A percentile compares a stretch with the other conserved stretches of the same genome.
These are phyloP conservation scores for Quercus aquifolioides DNA, from an alignment of 306 rosid genomes.

Conservation along the genomic window DNA sequence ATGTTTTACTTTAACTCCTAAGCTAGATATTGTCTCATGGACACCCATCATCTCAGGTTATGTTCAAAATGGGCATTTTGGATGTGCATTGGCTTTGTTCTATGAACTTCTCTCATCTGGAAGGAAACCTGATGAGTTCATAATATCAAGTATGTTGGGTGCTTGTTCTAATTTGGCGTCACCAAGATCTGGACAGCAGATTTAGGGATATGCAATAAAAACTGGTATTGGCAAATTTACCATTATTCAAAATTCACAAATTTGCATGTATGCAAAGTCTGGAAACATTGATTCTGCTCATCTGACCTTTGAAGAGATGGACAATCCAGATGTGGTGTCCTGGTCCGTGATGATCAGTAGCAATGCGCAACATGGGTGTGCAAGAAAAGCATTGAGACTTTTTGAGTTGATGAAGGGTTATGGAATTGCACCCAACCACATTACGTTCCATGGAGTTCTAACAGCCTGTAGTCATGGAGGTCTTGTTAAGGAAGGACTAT, in stretches of 20 bases:
- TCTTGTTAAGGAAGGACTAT: constrained; percentile 47
- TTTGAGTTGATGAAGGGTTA: constrained; percentile 43
- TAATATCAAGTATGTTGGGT: constrained; percentile 42
- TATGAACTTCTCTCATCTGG: constrained; percentile 28
- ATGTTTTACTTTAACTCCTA: constrained; percentile 43
- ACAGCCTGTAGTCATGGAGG: constrained; percentile 70
- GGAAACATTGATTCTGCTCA: constrained; percentile 46
- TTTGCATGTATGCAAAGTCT: constrained; percentile 62
- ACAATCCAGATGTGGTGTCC: constrained; percentile 49
- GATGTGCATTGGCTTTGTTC: constrained; percentile 44
- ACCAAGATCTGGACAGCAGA: constrained; percentile 50
- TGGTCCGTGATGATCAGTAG: constrained; percentile 60
- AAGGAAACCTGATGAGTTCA: constrained; percentile 44
- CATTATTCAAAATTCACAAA: constrained; percentile 46
- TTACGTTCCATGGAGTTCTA: constrained; percentile 51
- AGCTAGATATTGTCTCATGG: constrained; percentile 44
- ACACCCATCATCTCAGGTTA: constrained; percentile 51
- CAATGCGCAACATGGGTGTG: constrained; percentile 55
- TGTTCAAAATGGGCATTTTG: constrained; percentile 40
- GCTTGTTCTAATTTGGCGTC: constrained; percentile 49
- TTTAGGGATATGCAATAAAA: constrained; percentile 47
- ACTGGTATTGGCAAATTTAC: constrained; percentile 33
- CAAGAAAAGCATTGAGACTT: constrained; percentile 39
- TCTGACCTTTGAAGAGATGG: constrained; percentile 39
- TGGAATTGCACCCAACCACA: constrained; percentile 44